phyloP scores from a whole-genome alignment of 495 filamentous ascomycete species.

The Podospora australis region DNA sequence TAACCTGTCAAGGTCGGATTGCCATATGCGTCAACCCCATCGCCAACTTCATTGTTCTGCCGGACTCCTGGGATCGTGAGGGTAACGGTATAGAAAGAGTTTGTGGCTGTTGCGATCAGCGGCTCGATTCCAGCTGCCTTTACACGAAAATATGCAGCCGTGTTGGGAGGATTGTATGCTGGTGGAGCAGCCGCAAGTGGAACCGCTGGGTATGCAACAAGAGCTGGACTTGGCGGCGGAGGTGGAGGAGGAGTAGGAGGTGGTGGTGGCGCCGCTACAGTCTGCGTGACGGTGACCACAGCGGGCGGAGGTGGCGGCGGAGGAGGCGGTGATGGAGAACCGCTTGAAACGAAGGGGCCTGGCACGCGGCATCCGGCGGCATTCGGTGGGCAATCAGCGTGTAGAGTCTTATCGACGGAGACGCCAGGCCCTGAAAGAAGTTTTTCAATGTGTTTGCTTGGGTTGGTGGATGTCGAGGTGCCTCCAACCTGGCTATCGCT shows the following conservation, averaged over 20 bases:
- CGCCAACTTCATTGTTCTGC: neutral
- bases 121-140: slow-evolving; percentile 1
- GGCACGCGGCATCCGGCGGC: neutral
- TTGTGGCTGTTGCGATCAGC: neutral
- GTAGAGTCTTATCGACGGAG: slow-evolving; percentile 4
- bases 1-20: slow-evolving; percentile 3
- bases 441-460: slow-evolving; percentile 1
- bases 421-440: slow-evolving; percentile 1
- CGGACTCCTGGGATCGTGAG: slow-evolving; percentile 2
- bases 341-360: slow-evolving; percentile 2
- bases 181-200: neutral
- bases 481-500: neutral
- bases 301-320: neutral
- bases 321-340: neutral
- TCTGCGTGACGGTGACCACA: slow-evolving; percentile 8
- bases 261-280: slow-evolving; percentile 2
- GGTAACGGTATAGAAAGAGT: slow-evolving; percentile 15
- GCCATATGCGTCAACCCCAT: slow-evolving; percentile 7
- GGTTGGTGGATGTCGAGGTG: slow-evolving; percentile 9
- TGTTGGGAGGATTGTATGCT: slow-evolving; percentile 8
- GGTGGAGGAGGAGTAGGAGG: neutral
- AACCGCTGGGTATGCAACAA: neutral
- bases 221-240: neutral
- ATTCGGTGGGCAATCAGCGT: slow-evolving; percentile 3
- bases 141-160: slow-evolving; percentile 9